Base-by-base conservation (phyloP, 2,329 filamentous ascomycete genomes). In the Hortaea sp. region DNA sequence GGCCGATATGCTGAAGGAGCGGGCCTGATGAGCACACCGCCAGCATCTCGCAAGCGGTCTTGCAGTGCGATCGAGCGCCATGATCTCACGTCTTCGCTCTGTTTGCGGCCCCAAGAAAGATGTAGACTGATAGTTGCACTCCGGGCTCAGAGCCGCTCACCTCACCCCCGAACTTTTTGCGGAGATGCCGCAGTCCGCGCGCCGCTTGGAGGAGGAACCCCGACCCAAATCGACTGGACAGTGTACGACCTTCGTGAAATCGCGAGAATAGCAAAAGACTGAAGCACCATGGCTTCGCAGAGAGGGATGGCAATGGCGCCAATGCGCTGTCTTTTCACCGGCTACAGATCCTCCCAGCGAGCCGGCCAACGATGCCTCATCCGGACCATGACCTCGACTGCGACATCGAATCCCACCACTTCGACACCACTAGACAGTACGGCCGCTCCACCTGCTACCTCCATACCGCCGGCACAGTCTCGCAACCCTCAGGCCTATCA, bases 361-460 rank as follows among this genome's bases (percentile, higher is more conserved):
- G 50, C 47, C 7, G 34, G 45, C 34, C 55, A 53, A 45, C 51
- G 46, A 10, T 49, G 51, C n/a, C 71, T 76, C 46, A 65, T 70
- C 42, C 69, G 77, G 48, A 71, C 75, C 53, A 77, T 79, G 71
- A 77, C 78, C 34, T 78, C 79, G 43, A 73, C 75, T 48, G 63
- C 69, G 7, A 20, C 20, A 20, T 20, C 20, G 20, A 60, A 70
- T 5, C 58, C 69, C 28, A 20, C 43, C 35, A 45, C 39, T 28
- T 9, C 43, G 6, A 40, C 9, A 5, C 35, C 32, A 9, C 7
- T 30, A 12, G 9, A 7, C 38, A 40, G 13, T 9, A 10, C 9
- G 9, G 20, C 10, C 32, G 32, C 32, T 9, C 32, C 32, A 35
- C 32, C 9, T 9, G 32, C 9, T 9, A 20, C 39, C 70, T 61